Base-by-base conservation (phyloP, 169 alveolate species). In the Plasmodium chabaudi region DNA sequence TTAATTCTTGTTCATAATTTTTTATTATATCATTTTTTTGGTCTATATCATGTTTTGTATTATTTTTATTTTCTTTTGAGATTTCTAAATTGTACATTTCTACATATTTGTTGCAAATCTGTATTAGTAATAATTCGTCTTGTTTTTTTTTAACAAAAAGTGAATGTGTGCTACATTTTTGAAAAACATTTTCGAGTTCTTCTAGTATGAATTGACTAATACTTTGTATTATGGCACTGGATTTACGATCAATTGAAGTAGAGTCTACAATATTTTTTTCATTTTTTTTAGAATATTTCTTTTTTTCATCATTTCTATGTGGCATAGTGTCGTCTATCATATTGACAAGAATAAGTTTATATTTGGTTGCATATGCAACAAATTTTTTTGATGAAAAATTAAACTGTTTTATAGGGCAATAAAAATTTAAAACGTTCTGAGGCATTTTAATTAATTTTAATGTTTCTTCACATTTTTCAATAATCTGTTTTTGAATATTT, bases 391-490 rank as follows among this genome's bases (percentile, higher is more conserved):
- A 42, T 27, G 90, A 67, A 15, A 67, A 25, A 27, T 82, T 82
- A 39, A 67, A 82, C 17, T 60, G 34, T 27, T 55, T 82, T 17
- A 56, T 10, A 9, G 70, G 47, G 49, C 55, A 68, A 61, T 55
- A 47, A 23, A 74, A 61, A 67, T 25, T 67, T 19, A 47, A n/a
- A 60, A 67, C 21, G 55, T 82, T 67, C 1, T 51, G 44, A 1
- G 90, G 90, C 9, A 61, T 21, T 47, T 82, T 67, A 25, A 82
- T 71, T 56, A 56, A 17, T 56, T 67, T 53, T 39, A 82, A 23
- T 6, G 34, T 19, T 17, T 82, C 53, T 13, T 82, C 72, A 10
- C 90, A 82, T 34, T 82, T 67, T 46, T 19, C 47, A 15, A 82
- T 57, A 23, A 82, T 67, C 5, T 82, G 61, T 60, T 15, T 67